phyloP scores from a whole-genome alignment of 345 rosid genomes.

The Durio zibethinus region DNA sequence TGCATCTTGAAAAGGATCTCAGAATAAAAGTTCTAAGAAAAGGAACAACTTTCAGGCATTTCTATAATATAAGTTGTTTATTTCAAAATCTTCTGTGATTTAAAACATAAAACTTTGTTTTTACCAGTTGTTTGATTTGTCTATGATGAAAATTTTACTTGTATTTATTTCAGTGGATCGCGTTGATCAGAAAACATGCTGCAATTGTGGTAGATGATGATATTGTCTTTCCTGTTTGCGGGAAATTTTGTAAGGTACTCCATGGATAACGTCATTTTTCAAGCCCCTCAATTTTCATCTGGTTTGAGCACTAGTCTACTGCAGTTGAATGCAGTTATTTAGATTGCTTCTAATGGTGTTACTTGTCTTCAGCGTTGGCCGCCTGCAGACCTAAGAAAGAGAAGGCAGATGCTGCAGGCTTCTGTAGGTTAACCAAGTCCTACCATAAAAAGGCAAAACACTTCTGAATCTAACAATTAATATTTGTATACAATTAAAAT shows the following conservation, averaged over 20 bases:
- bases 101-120: too few relatives aligned
- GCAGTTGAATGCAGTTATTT: neutral
- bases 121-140: neutral
- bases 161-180: constrained; percentile 44
- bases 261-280: neutral
- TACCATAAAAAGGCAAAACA: neutral
- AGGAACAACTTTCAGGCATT: too few relatives aligned
- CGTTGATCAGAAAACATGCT: constrained; percentile 50
- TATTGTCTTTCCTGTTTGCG: constrained; percentile 37
- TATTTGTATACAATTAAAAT: neutral
- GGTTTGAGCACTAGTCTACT: neutral
- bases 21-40: too few relatives aligned
- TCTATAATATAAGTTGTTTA: too few relatives aligned
- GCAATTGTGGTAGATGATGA: constrained; percentile 43
- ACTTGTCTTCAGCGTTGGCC: neutral
- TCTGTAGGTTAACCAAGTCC: neutral
- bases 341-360: neutral
- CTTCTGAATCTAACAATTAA: neutral
- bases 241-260: constrained; percentile 49
- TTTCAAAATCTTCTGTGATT: too few relatives aligned
- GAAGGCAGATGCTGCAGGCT: neutral
- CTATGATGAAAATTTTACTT: neutral
- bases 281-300: neutral
- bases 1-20: neutral
- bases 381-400: neutral